Conservation (phyloP, 768 basidiomycete genomes). For the Kwoniella sp. region DNA sequence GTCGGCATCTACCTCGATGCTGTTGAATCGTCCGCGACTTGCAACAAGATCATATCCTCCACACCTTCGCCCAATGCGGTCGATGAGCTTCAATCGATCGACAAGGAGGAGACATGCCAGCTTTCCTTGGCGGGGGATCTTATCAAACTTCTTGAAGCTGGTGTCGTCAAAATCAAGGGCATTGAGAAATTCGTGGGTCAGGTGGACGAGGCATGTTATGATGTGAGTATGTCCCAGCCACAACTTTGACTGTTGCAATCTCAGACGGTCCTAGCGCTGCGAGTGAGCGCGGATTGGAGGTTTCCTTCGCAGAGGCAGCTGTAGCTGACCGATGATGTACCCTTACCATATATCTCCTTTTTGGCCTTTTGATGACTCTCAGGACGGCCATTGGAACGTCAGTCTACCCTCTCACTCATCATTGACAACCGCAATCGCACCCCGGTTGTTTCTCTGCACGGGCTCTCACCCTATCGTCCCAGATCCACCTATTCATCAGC, state of each 20-base stretch:
- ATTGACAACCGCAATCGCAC: neutral
- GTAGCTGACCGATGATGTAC: no score
- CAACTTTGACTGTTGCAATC: no score
- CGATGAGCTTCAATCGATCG: slow-evolving; percentile 17
- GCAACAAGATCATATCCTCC: slow-evolving; percentile 18
- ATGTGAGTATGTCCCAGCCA: no score
- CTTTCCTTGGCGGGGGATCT: slow-evolving; percentile 36
- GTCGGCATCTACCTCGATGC: slow-evolving; percentile 40
- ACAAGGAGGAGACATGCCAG: slow-evolving; percentile 34
- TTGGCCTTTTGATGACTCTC: no score
- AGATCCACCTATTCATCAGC: slow-evolving; percentile 13
- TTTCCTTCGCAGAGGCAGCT: no score
- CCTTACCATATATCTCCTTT: no score
- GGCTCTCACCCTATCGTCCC: slow-evolving; percentile 31
- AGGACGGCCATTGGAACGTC: slow-evolving; percentile 27
- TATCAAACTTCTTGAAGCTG: slow-evolving; percentile 24
- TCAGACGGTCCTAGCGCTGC: no score
- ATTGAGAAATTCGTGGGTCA: slow-evolving; percentile 18
- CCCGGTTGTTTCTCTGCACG: slow-evolving; percentile 32
- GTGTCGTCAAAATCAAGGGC: slow-evolving; percentile 9
- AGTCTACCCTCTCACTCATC: neutral
- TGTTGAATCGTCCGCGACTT: slow-evolving; percentile 27
- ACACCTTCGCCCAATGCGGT: slow-evolving; percentile 31
- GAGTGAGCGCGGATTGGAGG: no score
- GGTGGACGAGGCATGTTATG: slow-evolving; percentile 14